These are phyloP conservation scores for Austroboletus festivus DNA, from an alignment of 768 basidiomycete genomes.

Conservation along the genomic window DNA sequence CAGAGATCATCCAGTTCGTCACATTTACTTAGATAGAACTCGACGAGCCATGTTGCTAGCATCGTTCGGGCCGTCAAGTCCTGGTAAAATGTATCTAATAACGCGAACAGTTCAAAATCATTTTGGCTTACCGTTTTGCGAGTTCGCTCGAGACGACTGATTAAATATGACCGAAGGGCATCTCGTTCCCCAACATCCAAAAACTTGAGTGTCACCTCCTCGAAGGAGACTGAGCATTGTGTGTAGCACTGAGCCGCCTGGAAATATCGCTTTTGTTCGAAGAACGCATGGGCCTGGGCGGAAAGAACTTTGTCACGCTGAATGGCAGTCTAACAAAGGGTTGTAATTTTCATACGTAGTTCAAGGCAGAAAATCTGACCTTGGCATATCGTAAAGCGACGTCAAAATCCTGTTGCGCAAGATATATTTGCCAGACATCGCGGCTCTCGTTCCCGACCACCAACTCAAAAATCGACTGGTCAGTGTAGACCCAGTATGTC, in stretches of 20 bases:
- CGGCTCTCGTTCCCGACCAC: conserved; percentile 84
- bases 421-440: conserved; percentile 91
- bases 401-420: conserved; percentile 76
- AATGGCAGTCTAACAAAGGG: conserved; percentile 63
- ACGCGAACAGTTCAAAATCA: neutral
- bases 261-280: conserved; percentile 78
- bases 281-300: conserved; percentile 78
- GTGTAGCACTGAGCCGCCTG: conserved; percentile 92
- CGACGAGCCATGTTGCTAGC: conserved; percentile 97
- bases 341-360: conserved; percentile 1
- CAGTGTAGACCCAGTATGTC: conserved; percentile 94
- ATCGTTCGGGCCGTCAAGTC: conserved; percentile 94
- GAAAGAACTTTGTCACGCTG: conserved; percentile 84
- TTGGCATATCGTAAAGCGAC: conserved; percentile 77
- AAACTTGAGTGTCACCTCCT: conserved; percentile 89
- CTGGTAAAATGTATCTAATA: conserved; percentile 38
- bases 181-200: conserved; percentile 88
- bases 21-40: conserved; percentile 95
- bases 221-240: conserved; percentile 82
- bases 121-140: conserved; percentile 65
- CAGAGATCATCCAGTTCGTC: conserved; percentile 94
- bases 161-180: conserved; percentile 84
- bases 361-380: conserved; percentile 40
- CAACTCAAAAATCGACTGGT: conserved; percentile 85
- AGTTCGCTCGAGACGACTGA: conserved; percentile 81